Percentiles rank a stretch among this genome's conserved stretches.
phyloP scores from a whole-genome alignment of 176 grass and related monocot species.

The Avena atlantica region DNA sequence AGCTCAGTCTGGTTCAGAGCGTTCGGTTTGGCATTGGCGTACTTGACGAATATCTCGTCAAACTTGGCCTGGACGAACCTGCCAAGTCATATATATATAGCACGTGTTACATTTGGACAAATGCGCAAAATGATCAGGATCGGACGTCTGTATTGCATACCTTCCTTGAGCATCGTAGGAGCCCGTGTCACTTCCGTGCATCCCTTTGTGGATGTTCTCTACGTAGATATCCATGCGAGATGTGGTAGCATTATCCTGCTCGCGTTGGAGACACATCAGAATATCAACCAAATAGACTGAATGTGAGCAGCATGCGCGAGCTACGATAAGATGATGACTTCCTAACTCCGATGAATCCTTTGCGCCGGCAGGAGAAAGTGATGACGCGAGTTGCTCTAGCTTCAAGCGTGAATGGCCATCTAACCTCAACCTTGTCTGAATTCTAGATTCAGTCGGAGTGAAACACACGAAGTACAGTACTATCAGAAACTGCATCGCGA shows the following conservation, averaged over 20 bases:
- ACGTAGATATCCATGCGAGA: slow-evolving; percentile 64
- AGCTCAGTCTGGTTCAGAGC: slow-evolving; percentile 59
- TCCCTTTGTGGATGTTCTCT: slow-evolving; percentile 69
- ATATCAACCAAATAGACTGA: background rate
- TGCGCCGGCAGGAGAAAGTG: background rate
- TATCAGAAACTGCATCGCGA: background rate
- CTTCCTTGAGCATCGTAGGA: slow-evolving; percentile 69
- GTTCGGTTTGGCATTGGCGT: slow-evolving; percentile 47
- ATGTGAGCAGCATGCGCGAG: background rate
- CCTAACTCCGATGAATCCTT: background rate
- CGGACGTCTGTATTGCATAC: slow-evolving; percentile 12
- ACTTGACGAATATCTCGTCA: slow-evolving; percentile 69
- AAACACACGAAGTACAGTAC: background rate
- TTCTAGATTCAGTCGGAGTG: too few relatives aligned
- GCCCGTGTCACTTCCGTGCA: slow-evolving; percentile 69
- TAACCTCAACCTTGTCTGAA: background rate
- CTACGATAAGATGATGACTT: background rate
- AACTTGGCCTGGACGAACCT: slow-evolving; percentile 75
- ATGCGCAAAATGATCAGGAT: background rate
- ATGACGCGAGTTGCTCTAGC: background rate
- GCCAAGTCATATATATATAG: background rate
- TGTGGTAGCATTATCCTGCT: too few relatives aligned
- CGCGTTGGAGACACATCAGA: too few relatives aligned
- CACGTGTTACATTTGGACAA: background rate
- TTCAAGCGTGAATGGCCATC: background rate